These are phyloP conservation scores for Fusarium tricinctum DNA, from an alignment of 2,329 filamentous ascomycete genomes.

Conservation along the genomic window DNA sequence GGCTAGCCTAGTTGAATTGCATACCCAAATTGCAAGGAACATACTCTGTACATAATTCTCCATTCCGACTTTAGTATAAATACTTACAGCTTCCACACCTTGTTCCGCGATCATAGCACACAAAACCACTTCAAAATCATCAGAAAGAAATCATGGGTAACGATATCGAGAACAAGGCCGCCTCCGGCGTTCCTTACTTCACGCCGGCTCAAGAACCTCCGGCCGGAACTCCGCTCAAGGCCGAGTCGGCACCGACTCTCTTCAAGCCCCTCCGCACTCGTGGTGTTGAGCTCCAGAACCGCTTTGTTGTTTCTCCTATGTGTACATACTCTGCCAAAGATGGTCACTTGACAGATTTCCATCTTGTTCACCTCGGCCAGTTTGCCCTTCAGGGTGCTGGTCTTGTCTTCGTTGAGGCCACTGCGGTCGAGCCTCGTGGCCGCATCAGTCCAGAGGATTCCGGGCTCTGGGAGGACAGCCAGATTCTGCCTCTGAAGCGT, in stretches of 20 bases:
- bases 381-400: slow-evolving; percentile 82
- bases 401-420: slow-evolving; percentile 83
- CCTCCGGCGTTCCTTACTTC: slow-evolving; percentile 64
- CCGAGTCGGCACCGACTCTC: slow-evolving; percentile 63
- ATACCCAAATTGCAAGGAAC: too few species aligned
- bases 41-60: too few species aligned
- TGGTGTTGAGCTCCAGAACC: slow-evolving; percentile 67
- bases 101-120: too few species aligned
- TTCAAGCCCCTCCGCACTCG: slow-evolving; percentile 70
- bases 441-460: slow-evolving; percentile 85
- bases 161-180: slow-evolving; percentile 55
- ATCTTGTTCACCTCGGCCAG: slow-evolving; percentile 84
- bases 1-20: too few species aligned
- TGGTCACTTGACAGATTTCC: slow-evolving; percentile 83
- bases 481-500: slow-evolving; percentile 78
- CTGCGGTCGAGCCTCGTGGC: slow-evolving; percentile 79
- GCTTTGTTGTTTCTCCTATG: slow-evolving; percentile 72
- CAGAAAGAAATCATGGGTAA: slow-evolving; percentile 31
- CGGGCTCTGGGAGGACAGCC: slow-evolving; percentile 87
- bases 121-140: background rate
- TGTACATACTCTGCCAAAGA: slow-evolving; percentile 70
- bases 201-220: slow-evolving; percentile 68
- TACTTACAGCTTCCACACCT: too few species aligned
- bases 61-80: too few species aligned
- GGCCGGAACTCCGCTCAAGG: slow-evolving; percentile 62